Evolutionary conservation across 768 basidiomycete genomes (phyloP).

Genomic region (Pseudohyphozyma bogoriensis): DNA sequence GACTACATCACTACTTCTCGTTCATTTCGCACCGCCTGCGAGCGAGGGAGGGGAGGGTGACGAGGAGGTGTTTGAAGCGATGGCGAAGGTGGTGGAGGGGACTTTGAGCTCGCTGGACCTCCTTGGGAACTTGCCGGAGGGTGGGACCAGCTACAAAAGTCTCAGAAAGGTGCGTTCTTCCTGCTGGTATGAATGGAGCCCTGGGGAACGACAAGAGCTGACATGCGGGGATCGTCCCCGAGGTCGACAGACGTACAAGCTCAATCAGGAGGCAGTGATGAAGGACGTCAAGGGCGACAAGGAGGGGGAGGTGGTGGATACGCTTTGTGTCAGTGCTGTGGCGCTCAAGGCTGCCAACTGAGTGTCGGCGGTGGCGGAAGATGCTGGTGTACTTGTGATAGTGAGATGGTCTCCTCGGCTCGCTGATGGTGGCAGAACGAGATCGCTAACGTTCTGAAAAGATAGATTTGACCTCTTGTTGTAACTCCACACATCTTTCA

Average conservation of each 20-base stretch:
- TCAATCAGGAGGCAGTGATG: constrained; percentile 47
- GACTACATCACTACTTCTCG: constrained; percentile 58
- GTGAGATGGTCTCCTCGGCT: too few relatives aligned
- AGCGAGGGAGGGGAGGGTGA: constrained; percentile 37
- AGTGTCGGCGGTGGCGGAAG: too few relatives aligned
- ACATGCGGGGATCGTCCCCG: constrained; percentile 8
- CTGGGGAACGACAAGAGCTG: not conserved
- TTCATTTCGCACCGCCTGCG: constrained; percentile 46
- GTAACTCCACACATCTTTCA: too few relatives aligned
- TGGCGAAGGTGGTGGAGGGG: constrained; percentile 42
- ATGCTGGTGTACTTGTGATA: too few relatives aligned
- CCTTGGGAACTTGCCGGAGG: constrained; percentile 34
- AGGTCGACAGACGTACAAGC: constrained; percentile 59
- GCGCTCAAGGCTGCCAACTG: constrained; percentile 70
- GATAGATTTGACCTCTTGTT: too few relatives aligned
- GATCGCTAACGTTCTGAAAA: too few relatives aligned
- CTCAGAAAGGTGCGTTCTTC: constrained; percentile 58
- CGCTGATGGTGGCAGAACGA: too few relatives aligned
- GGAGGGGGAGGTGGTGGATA: constrained; percentile 47
- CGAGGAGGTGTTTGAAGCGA: too few relatives aligned
- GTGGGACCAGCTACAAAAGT: constrained; percentile 55
- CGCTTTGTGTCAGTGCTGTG: constrained; percentile 64
- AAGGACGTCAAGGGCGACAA: constrained; percentile 35
- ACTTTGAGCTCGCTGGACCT: constrained; percentile 47
- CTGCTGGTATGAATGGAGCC: not conserved